These are phyloP conservation scores for Phyllosticta citrichinensis DNA, from an alignment of 2,329 filamentous ascomycete species.

Conservation along the genomic window DNA sequence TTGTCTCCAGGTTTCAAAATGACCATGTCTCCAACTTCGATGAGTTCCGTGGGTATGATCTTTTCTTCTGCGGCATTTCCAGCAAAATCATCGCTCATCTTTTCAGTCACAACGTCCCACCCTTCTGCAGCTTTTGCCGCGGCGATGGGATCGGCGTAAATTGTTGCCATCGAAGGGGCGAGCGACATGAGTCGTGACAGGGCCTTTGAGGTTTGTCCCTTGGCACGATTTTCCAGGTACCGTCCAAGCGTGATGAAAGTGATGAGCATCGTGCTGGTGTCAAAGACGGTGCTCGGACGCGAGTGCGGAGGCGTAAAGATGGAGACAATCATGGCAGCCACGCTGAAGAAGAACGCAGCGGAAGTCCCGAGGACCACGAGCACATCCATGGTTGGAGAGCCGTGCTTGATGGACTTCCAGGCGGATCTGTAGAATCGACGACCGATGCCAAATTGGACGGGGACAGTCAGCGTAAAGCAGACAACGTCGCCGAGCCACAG, in stretches of 20 bases:
- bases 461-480: constrained; percentile 75
- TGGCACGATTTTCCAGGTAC: constrained; percentile 87
- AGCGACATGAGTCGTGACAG: constrained; percentile 91
- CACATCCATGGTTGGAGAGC: constrained; percentile 94
- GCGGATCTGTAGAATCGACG: constrained; percentile 88
- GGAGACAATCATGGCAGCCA: constrained; percentile 77
- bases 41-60: constrained; percentile 83
- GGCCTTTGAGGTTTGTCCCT: constrained; percentile 91
- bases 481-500: constrained; percentile 82
- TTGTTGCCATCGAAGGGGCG: constrained; percentile 91
- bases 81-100: constrained; percentile 20
- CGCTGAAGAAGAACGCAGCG: constrained; percentile 91
- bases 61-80: constrained; percentile 67
- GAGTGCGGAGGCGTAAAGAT: constrained; percentile 64
- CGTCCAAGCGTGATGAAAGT: constrained; percentile 88
- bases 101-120: constrained; percentile 51
- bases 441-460: constrained; percentile 93
- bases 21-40: constrained; percentile 89
- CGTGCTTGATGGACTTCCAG: constrained; percentile 86
- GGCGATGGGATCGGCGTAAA: constrained; percentile 89
- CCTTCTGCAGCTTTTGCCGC: constrained; percentile 80
- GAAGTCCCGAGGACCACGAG: constrained; percentile 89
- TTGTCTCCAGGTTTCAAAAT: constrained; percentile 92
- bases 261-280: constrained; percentile 97
- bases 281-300: constrained; percentile 81